Percentiles rank a stretch among this genome's conserved stretches.
Conservation (phyloP, 345 rosid genomes). For the Hypericum androsaemum region DNA sequence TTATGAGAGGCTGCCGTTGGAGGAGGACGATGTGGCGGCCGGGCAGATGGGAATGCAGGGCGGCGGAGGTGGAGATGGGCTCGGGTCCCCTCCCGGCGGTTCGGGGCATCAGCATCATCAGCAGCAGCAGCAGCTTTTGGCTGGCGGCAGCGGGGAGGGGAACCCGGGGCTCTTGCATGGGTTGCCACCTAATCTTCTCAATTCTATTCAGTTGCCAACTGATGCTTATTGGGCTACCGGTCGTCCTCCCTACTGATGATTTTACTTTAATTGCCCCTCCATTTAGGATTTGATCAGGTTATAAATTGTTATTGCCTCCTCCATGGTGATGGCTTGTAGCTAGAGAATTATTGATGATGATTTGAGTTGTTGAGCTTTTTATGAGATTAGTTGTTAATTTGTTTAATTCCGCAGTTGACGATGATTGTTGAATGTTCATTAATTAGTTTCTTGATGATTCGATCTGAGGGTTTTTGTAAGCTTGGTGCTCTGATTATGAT, state of each 20-base stretch:
- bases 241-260: constrained; percentile 32
- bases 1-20: constrained; percentile 76
- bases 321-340: too few species aligned
- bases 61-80: constrained; percentile 22
- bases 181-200: constrained; percentile 63
- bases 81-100: constrained; percentile 30
- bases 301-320: too few species aligned
- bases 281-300: too few species aligned
- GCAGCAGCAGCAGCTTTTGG: constrained; percentile 35
- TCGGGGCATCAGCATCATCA: constrained; percentile 43
- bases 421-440: too few species aligned
- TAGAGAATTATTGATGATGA: too few species aligned
- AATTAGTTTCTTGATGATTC: too few species aligned
- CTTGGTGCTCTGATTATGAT: too few species aligned
- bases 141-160: constrained; percentile 24
- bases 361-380: too few species aligned
- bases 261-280: too few species aligned
- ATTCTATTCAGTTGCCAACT: constrained; percentile 56
- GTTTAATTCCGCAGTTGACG: too few species aligned
- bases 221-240: constrained; percentile 73
- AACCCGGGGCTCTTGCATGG: constrained; percentile 55
- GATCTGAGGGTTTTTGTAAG: too few species aligned
- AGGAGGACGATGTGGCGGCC: constrained; percentile 50
- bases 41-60: constrained; percentile 19
- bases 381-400: too few species aligned